phyloP scores from a whole-genome alignment of 2,329 filamentous ascomycete genomes.

The Diaporthe eres region DNA sequence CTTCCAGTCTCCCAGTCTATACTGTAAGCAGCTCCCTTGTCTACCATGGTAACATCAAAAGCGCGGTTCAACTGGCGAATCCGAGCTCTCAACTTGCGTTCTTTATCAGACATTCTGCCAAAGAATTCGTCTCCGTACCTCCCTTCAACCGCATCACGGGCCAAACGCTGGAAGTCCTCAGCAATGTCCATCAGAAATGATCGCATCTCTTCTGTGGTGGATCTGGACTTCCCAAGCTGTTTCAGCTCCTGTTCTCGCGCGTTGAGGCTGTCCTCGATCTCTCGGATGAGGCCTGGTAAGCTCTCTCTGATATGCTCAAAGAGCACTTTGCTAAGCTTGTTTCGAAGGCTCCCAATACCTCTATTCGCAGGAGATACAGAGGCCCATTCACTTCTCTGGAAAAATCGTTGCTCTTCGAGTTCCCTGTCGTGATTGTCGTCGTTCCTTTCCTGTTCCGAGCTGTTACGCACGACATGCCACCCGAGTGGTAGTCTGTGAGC shows the following conservation, averaged over 20 bases:
- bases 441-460: slow-evolving; percentile 50
- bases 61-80: slow-evolving; percentile 24
- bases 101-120: background rate
- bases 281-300: background rate
- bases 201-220: slow-evolving; percentile 23
- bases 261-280: slow-evolving; percentile 2
- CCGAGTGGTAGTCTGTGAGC: slow-evolving; percentile 56
- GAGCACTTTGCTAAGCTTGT: slow-evolving; percentile 25
- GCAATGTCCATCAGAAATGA: slow-evolving; percentile 2
- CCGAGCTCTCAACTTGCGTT: slow-evolving; percentile 12
- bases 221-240: background rate
- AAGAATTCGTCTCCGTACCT: slow-evolving; percentile 28
- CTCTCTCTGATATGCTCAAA: slow-evolving; percentile 19
- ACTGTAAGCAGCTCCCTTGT: background rate
- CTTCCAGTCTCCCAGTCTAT: background rate
- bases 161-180: background rate
- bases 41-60: slow-evolving; percentile 13
- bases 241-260: slow-evolving; percentile 15
- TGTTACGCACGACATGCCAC: slow-evolving; percentile 69
- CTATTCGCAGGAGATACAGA: slow-evolving; percentile 39
- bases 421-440: slow-evolving; percentile 49
- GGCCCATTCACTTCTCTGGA: slow-evolving; percentile 49
- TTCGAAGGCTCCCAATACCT: slow-evolving; percentile 16
- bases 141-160: slow-evolving; percentile 7
- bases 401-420: slow-evolving; percentile 50